These are phyloP conservation scores for Tuber indicum DNA, from an alignment of 495 filamentous ascomycete genomes.

Conservation along the genomic window DNA sequence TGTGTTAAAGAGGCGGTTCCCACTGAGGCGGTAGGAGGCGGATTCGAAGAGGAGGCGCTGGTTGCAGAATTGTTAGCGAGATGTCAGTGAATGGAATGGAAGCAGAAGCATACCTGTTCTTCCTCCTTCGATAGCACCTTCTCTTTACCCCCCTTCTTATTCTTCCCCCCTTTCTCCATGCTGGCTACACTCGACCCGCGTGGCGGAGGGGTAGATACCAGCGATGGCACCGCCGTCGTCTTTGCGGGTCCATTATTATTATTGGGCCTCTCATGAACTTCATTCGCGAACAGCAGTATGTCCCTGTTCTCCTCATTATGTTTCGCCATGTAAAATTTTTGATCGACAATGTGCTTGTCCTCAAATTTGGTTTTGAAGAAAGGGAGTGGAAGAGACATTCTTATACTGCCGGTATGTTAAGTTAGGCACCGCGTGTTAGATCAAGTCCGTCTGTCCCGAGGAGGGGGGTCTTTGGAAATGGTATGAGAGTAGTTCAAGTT, in stretches of 20 bases:
- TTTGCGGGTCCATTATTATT: neutral
- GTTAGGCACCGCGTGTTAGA: neutral
- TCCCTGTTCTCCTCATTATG: neutral
- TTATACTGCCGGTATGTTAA: neutral
- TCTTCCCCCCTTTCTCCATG: neutral
- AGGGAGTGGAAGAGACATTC: constrained; percentile 3
- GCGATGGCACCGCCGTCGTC: neutral
- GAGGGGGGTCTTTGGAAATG: neutral
- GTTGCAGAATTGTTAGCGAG: constrained; percentile 6
- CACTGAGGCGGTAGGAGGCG: constrained; percentile 63
- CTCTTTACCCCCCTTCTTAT: neutral
- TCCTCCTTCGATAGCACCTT: constrained; percentile 61
- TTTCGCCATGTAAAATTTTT: neutral
- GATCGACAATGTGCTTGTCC: neutral
- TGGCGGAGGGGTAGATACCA: neutral
- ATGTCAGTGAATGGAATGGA: constrained; percentile 6
- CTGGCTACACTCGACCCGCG: neutral
- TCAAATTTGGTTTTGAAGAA: neutral
- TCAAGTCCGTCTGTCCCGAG: neutral
- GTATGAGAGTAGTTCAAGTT: neutral
- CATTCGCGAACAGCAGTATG: neutral
- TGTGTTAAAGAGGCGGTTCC: constrained; percentile 66
- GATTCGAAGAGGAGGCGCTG: constrained; percentile 65
- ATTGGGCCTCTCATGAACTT: neutral
- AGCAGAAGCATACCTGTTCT: constrained; percentile 56